phyloP scores from a whole-genome alignment of 169 alveolate species.

The Hammondia hammondi region DNA sequence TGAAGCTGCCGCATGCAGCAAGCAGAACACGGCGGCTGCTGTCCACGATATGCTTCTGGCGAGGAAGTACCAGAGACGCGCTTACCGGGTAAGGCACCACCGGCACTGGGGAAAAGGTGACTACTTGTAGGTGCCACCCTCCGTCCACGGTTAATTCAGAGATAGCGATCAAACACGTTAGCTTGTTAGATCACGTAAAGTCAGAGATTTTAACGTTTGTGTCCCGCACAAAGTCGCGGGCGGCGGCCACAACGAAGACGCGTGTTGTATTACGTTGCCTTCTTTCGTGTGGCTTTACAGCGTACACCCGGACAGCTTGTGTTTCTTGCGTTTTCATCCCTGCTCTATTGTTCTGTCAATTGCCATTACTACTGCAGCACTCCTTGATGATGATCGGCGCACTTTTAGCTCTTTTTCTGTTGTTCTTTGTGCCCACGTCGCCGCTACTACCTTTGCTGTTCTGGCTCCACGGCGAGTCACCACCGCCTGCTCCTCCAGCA shows the following conservation, averaged over 20 bases:
- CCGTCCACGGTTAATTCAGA: too few species aligned
- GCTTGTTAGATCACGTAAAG: too few species aligned
- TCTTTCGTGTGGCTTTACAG: background rate
- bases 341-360: background rate
- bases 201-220: too few species aligned
- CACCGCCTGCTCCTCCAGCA: background rate
- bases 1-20: constrained; percentile 29
- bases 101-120: background rate
- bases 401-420: constrained; percentile 5
- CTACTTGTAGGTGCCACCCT: too few species aligned
- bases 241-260: too few species aligned
- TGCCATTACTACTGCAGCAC: background rate
- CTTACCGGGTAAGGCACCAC: background rate
- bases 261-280: too few species aligned
- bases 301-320: background rate
- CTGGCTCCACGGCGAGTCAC: constrained; percentile 16
- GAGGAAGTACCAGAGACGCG: constrained; percentile 28
- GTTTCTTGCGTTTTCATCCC: background rate
- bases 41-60: constrained; percentile 25
- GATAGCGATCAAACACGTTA: too few species aligned
- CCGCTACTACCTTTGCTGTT: constrained; percentile 19
- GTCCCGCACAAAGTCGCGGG: too few species aligned
- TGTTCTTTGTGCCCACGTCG: constrained; percentile 24
- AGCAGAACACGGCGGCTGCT: constrained; percentile 1
- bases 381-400: background rate